phyloP scores from a whole-genome alignment of 2,329 filamentous ascomycete species.

The Neofusicoccum cordaticola region DNA sequence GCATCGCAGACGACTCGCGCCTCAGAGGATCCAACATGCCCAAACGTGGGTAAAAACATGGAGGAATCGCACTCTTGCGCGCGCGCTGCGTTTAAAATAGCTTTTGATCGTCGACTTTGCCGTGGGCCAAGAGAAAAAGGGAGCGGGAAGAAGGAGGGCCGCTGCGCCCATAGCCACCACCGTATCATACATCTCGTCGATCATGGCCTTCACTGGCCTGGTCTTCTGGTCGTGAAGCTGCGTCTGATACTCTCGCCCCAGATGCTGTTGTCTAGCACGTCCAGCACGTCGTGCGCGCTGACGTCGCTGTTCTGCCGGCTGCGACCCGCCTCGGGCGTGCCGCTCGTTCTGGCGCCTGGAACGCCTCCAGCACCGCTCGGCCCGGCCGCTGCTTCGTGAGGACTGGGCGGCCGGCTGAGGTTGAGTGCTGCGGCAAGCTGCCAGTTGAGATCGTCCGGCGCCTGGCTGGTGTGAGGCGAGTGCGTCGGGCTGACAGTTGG shows the following conservation, averaged over 20 bases:
- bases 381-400: constrained; percentile 26
- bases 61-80: too few relatives aligned
- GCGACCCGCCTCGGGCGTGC: constrained; percentile 35
- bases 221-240: constrained; percentile 67
- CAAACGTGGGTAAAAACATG: not conserved
- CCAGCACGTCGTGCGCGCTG: constrained; percentile 73
- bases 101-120: not conserved
- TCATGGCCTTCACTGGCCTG: not conserved
- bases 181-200: not conserved
- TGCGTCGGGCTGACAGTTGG: not conserved
- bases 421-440: constrained; percentile 44
- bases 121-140: too few relatives aligned
- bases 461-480: constrained; percentile 7
- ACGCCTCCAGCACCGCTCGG: too few relatives aligned
- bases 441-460: constrained; percentile 33
- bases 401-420: constrained; percentile 37
- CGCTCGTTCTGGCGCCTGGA: not conserved
- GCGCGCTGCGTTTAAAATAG: not conserved
- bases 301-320: constrained; percentile 67
- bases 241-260: constrained; percentile 92
- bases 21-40: not conserved
- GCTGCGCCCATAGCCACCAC: too few relatives aligned
- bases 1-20: not conserved
- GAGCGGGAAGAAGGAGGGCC: too few relatives aligned
- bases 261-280: constrained; percentile 81